phyloP scores from a whole-genome alignment of 2,329 filamentous ascomycete species.

The Lachnellula occidentalis region DNA sequence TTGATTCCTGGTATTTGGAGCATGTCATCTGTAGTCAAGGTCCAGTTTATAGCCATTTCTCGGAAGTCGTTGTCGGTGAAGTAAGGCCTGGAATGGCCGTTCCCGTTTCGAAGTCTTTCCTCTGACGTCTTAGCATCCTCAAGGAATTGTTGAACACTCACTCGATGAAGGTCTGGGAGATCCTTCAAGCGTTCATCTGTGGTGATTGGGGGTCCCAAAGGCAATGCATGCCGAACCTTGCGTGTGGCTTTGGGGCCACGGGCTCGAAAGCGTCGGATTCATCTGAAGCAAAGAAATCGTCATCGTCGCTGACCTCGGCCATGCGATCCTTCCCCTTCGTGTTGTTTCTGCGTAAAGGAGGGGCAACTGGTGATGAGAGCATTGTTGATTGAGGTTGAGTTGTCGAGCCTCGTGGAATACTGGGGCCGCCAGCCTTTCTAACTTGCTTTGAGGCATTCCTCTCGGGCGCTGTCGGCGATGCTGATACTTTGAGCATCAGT shows the following conservation, averaged over 20 bases:
- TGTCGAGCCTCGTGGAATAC: not conserved
- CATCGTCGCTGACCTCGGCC: slow-evolving; percentile 35
- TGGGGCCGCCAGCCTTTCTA: slow-evolving; percentile 3
- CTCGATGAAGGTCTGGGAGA: slow-evolving; percentile 55
- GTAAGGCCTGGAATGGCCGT: slow-evolving; percentile 47
- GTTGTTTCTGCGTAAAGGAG: slow-evolving; percentile 34
- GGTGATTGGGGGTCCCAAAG: slow-evolving; percentile 54
- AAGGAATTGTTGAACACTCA: slow-evolving; percentile 61
- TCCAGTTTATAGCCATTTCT: slow-evolving; percentile 68
- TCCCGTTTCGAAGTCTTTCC: slow-evolving; percentile 55
- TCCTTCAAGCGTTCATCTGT: slow-evolving; percentile 47
- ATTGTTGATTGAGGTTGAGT: slow-evolving; percentile 54
- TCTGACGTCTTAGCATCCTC: slow-evolving; percentile 54
- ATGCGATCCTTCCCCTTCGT: slow-evolving; percentile 32
- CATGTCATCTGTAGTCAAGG: slow-evolving; percentile 57
- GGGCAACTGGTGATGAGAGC: slow-evolving; percentile 57
- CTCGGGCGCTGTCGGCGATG: slow-evolving; percentile 11
- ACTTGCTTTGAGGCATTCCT: slow-evolving; percentile 31
- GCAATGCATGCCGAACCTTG: slow-evolving; percentile 21
- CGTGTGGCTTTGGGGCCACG: slow-evolving; percentile 3
- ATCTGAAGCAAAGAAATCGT: slow-evolving; percentile 46
- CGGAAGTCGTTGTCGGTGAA: slow-evolving; percentile 67
- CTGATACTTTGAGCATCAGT: slow-evolving; percentile 27
- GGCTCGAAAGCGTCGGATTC: slow-evolving; percentile 32
- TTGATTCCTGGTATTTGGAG: slow-evolving; percentile 57